phyloP scores from a whole-genome alignment of 2,329 filamentous ascomycete genomes.

The Tolypocladium ovalisporum region DNA sequence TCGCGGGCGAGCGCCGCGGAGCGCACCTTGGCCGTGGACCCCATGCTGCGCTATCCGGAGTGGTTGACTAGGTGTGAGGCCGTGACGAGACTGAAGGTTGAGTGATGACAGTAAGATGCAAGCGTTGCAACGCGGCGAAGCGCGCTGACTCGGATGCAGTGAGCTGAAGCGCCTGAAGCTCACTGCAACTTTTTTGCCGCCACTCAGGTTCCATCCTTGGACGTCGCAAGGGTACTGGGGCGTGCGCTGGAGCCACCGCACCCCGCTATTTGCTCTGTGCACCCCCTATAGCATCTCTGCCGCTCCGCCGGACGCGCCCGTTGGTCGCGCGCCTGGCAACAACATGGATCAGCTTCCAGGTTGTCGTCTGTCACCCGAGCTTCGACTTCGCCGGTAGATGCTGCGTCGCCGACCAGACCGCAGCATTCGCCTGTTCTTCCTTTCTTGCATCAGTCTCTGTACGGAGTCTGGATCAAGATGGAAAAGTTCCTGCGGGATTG shows the following conservation, averaged over 20 bases:
- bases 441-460: neutral
- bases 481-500: constrained; percentile 88
- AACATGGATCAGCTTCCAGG: neutral
- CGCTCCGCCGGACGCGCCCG: neutral
- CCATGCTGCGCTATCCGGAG: constrained; percentile 9
- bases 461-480: constrained; percentile 42
- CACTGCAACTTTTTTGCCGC: constrained; percentile 11
- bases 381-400: neutral
- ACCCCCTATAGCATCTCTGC: neutral
- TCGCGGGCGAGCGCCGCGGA: constrained; percentile 73
- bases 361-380: neutral
- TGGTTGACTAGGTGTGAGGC: neutral
- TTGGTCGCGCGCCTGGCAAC: neutral
- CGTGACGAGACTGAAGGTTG: neutral
- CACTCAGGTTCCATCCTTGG: neutral
- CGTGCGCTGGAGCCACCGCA: neutral
- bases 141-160: neutral
- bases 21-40: constrained; percentile 32
- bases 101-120: neutral
- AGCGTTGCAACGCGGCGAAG: neutral
- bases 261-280: constrained; percentile 2
- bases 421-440: neutral
- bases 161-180: constrained; percentile 12
- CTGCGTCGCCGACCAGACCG: neutral
- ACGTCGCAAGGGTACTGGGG: neutral